Conservation (phyloP, 2,329 filamentous ascomycete species). For the Aspergillus pseudoterreus region DNA sequence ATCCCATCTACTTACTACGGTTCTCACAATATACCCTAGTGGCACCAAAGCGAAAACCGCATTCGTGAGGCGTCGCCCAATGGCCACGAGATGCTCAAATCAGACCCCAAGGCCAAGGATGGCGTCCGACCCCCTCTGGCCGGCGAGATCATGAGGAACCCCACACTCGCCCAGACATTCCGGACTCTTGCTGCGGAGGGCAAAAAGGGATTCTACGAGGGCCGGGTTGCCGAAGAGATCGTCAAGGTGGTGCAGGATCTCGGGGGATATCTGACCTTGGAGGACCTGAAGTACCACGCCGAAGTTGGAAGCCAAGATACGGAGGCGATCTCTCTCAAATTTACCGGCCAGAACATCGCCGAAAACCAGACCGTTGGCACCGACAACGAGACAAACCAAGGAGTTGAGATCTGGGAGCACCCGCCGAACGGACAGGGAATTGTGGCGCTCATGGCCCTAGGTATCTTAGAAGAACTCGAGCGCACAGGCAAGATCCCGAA, state of each 20-base stretch:
- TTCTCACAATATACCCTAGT: constrained; percentile 49
- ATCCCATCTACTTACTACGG: too few relatives aligned
- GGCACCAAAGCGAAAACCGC: constrained; percentile 60
- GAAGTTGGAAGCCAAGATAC: constrained; percentile 72
- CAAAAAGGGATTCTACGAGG: constrained; percentile 88
- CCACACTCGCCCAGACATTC: constrained; percentile 76
- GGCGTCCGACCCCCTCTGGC: constrained; percentile 71
- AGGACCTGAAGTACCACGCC: constrained; percentile 76
- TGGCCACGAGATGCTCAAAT: constrained; percentile 80
- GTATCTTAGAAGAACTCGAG: constrained; percentile 85
- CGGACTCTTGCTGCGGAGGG: constrained; percentile 72
- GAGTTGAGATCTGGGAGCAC: constrained; percentile 88
- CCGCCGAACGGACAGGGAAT: constrained; percentile 96
- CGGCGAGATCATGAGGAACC: constrained; percentile 88
- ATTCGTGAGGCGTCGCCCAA: constrained; percentile 79
- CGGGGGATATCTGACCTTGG: constrained; percentile 73
- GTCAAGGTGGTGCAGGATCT: constrained; percentile 72
- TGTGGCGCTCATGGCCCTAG: constrained; percentile 88
- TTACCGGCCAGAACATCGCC: constrained; percentile 61
- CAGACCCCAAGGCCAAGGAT: constrained; percentile 62
- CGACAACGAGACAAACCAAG: constrained; percentile 40
- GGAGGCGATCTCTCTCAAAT: constrained; percentile 78
- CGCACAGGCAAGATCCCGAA: constrained; percentile 67
- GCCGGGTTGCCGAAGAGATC: constrained; percentile 74
- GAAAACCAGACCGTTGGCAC: constrained; percentile 45